Conservation (phyloP, 108 stramenopile species). For the Cylindrotheca fusiformis region DNA sequence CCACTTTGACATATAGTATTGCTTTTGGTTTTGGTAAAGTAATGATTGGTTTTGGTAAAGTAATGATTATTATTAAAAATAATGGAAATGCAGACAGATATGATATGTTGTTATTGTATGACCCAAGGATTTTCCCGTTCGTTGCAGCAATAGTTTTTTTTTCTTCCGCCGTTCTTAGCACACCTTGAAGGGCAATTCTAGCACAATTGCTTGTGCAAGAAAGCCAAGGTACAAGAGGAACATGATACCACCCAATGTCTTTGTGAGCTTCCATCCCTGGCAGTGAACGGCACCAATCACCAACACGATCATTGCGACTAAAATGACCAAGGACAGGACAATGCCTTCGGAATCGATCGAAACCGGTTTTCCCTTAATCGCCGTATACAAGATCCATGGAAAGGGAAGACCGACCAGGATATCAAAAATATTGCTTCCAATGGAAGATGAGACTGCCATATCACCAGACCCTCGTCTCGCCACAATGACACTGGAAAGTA, state of each 20-base stretch:
- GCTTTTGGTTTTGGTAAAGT: background rate
- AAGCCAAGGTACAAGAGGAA: slow-evolving; percentile 73
- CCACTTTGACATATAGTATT: no score
- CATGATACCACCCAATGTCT: slow-evolving; percentile 62
- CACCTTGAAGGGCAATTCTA: slow-evolving; percentile 36
- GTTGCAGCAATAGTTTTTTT: background rate
- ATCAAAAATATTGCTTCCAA: slow-evolving; percentile 86
- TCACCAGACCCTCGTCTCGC: slow-evolving; percentile 82
- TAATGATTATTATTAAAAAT: background rate
- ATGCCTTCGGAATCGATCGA: slow-evolving; percentile 49
- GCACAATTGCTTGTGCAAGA: slow-evolving; percentile 56
- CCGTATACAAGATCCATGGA: slow-evolving; percentile 72
- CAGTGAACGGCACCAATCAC: slow-evolving; percentile 69
- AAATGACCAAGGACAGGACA: slow-evolving; percentile 53
- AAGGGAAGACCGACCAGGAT: slow-evolving; percentile 77
- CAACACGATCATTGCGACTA: slow-evolving; percentile 70
- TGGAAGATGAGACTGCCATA: slow-evolving; percentile 82
- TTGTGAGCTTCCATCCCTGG: slow-evolving; percentile 84
- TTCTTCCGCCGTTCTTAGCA: slow-evolving; percentile 12
- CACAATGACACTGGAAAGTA: slow-evolving; percentile 80
- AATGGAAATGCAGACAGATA: background rate
- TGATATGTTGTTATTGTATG: background rate
- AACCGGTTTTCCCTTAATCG: background rate
- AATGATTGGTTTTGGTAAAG: no score
- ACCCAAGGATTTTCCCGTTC: background rate